Evolutionary conservation across 2,329 filamentous ascomycete genomes (phyloP), one percentile per base, ranked within the genome.

Genomic region (Colletotrichum phormii): DNA sequence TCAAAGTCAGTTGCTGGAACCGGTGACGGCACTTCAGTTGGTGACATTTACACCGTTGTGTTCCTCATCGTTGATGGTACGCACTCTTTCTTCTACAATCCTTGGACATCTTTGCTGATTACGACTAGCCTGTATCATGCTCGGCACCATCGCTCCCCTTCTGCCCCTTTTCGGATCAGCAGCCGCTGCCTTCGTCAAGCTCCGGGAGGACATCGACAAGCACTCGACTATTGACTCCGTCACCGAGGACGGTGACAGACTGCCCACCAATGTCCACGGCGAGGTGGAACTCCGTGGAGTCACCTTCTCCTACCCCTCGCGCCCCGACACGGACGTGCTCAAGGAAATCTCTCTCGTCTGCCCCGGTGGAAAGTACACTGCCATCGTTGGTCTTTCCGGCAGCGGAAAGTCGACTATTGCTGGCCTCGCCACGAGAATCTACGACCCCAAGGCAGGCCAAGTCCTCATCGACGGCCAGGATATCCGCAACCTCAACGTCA

Each of bases 81-180:
- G 81, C 74, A 26, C 12, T 22, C 26, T 72, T 7, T 31, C 4
- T 15, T 2, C 7, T 5, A 15, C 24, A 11, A 81, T 85, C 75
- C 83, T 85, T 29, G 71, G 80, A 82, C 18, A 80, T 84, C 3
- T 84, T 85, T 77, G 51, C 74, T 57, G 60, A 75, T 4, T 79
- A 37, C 73, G 75, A 15, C 57, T 74, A 85, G 84, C 89, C 31
- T 90, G 89, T 9, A 88, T 93, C 61, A 86, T 92, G 42, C 84
- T 93, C 29, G 89, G 90, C 35, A 87, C 88, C 64, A 89, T 92
- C 62, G 90, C 90, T 0, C 91, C 91, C 0, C 86, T 92, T 61
- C 81, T 93, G 15, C 89, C 90, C 15, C 86, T 91, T 12, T 88
- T 93, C 37, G 87, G 88, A 1, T 84, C 87, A 37, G 90, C 90